Base-by-base conservation (phyloP, 1,284 basidiomycete species). In the Trichosporon coremiiforme region DNA sequence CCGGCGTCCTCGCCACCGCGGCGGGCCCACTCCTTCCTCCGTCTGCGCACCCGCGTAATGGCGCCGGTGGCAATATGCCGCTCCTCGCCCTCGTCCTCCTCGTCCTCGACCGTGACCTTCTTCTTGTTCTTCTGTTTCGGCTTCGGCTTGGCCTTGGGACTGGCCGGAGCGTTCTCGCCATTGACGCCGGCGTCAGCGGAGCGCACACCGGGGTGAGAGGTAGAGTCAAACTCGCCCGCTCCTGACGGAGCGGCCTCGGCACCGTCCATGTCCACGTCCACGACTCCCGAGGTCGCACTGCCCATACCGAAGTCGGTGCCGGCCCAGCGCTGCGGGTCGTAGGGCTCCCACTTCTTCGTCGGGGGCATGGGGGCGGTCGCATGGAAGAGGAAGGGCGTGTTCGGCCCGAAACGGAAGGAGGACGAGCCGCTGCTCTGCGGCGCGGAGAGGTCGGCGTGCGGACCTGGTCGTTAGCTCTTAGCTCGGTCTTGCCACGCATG, bases 31-130 rank as follows among this genome's bases (percentile, higher is more conserved):
- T 86, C 85, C 79, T 89, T 85, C 71, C 91, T 85, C 74, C 87
- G 86, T 71, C 87, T 89, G 78, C 87, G 90, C 38, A 92, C 88
- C 71, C 92, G 86, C 74, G 87, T 86, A 71, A 92, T 80, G 8
- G 86, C 92, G n/a, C 91, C 91, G 2, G 86, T 84, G 8, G 91
- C 90, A 20, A 79, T 75, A 8, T 71, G 73, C 64, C 74, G 70
- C 31, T 71, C 72, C n/a, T 70, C 68, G 57, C 69, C 25, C 25
- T 25, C 71, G 33, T 66, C 68, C 25, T 68, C 74, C 38, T 69
- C 73, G n/a, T 62, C 66, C 13, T 67, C 72, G 35, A 17, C 62
- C 68, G n/a, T 47, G 55, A 3, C 66, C 62, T 12, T 65, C 66
- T 63, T 25, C 67, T 25, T 25, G 25, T 25, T 6, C 63, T 47